A percentile compares a stretch with the other conserved stretches of the same genome.
These are phyloP conservation scores for Aegilops longissima DNA, from an alignment of 176 grass and related monocot species.

Conservation along the genomic window DNA sequence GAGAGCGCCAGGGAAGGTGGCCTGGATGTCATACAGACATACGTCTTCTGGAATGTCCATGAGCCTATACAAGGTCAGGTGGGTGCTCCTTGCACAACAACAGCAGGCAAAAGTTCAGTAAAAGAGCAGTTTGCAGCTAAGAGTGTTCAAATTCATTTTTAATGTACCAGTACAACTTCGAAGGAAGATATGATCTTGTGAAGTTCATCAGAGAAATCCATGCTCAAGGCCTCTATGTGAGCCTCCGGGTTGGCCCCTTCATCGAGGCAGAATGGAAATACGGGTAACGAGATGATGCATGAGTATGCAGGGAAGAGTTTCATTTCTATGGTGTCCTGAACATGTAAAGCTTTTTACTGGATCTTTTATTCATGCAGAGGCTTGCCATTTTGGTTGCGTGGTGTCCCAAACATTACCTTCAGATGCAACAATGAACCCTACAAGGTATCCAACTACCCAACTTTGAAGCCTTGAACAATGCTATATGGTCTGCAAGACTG, in stretches of 20 bases:
- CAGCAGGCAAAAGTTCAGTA: background rate
- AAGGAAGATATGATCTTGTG: slow-evolving; percentile 68
- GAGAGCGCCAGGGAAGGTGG: slow-evolving; percentile 67
- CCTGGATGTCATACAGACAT: slow-evolving; percentile 82
- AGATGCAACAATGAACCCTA: slow-evolving; percentile 67
- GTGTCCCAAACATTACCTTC: slow-evolving; percentile 55
- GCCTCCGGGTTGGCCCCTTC: slow-evolving; percentile 77
- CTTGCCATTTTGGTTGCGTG: slow-evolving; percentile 71
- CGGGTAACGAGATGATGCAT: slow-evolving; percentile 47
- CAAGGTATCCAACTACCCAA: slow-evolving; percentile 48
- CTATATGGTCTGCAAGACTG: background rate
- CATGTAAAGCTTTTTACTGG: background rate
- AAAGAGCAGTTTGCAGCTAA: background rate
- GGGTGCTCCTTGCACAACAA: slow-evolving; percentile 4
- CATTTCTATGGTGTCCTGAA: background rate
- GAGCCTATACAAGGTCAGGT: slow-evolving; percentile 66
- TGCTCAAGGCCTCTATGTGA: slow-evolving; percentile 67
- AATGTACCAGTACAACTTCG: slow-evolving; percentile 59
- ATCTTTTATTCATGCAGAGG: slow-evolving; percentile 49
- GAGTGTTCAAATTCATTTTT: background rate
- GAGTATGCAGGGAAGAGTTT: background rate
- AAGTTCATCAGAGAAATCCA: slow-evolving; percentile 79
- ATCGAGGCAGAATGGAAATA: slow-evolving; percentile 80
- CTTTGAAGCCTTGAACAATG: background rate
- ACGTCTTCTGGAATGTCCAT: slow-evolving; percentile 80